Evolutionary conservation across 139 green algal genomes (phyloP).

Genomic region (Closterium sp.): DNA sequence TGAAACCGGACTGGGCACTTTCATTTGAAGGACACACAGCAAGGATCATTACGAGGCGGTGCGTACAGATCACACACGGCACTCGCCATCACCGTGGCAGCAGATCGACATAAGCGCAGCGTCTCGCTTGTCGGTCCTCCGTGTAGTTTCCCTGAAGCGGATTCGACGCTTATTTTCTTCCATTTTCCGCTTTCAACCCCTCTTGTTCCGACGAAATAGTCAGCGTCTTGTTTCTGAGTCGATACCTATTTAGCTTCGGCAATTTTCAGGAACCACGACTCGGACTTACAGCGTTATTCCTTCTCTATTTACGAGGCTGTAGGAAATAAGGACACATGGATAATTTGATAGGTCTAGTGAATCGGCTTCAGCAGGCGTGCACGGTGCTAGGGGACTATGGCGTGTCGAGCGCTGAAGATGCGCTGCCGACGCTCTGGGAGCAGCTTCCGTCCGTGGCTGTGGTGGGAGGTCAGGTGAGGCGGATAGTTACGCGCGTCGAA

Average conservation of each 20-base stretch:
- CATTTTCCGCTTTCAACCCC: background rate
- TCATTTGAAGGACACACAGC: too few species aligned
- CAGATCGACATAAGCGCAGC: background rate
- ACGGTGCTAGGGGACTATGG: conserved; percentile 59
- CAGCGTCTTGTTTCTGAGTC: background rate
- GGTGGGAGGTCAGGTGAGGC: conserved; percentile 79
- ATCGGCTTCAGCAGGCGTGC: conserved; percentile 57
- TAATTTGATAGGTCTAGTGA: conserved; percentile 54
- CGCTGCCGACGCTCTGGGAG: conserved; percentile 73
- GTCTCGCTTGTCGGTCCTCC: background rate
- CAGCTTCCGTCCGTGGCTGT: conserved; percentile 88
- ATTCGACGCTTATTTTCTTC: background rate
- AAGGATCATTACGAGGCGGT: too few species aligned
- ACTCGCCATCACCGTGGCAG: background rate
- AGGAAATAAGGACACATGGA: conserved; percentile 11
- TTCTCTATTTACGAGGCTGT: background rate
- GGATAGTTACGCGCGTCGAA: background rate
- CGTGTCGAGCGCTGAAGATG: conserved; percentile 21
- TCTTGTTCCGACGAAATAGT: background rate
- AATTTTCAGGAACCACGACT: background rate
- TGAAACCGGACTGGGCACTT: too few species aligned
- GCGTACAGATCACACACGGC: background rate
- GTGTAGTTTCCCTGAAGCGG: background rate
- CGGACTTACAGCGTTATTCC: background rate
- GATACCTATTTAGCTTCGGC: background rate